Evolutionary conservation across 148 eudicot genomes (phyloP), one percentile per base, ranked within the genome.

Genomic region (Polygonum aviculare): DNA sequence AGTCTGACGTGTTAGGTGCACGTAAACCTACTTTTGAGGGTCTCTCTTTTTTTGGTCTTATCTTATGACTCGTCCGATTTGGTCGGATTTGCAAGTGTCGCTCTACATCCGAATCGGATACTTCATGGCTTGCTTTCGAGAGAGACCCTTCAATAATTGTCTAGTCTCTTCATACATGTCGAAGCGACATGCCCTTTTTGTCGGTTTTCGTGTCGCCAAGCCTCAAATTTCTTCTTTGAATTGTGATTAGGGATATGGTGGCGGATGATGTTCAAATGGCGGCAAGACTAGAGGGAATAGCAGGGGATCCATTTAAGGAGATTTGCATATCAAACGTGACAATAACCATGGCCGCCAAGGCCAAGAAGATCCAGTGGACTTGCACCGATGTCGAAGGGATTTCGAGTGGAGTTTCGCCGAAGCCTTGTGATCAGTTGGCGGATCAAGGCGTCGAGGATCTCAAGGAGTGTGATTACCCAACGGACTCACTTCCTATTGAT

Each of bases 321-420:
- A 90, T 95, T n/a, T 95, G 98, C 72, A 84, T 92, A 72, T 95
- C 97, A 0, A 95, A 95, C 76, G 97, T 90, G 59, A 92, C 94
- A 18, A 89, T 95, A 59, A 76, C 81, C 12, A 15, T 89, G 84
- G 87, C 93, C 0, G 78, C 77, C 39, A 82, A 79, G 36, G 79
- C 94, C 0, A 92, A 94, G 91, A 90, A 92, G 70, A 47, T 87
- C 63, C 86, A 85, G 26, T 95, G 97, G 98, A 81, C 86, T 49
- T 95, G 98, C 74, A 89, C 94, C 0, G 84, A 90, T 65, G 39
- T 95, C 31, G 81, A 81, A 10, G 97, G 98, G 78, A 77, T 90
- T 73, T 86, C 98, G 22, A 94, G 90, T 41, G 84, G 81, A 12
- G 96, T 94, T 49, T 77, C 79, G 10, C 98, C 98, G 16, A 83